Percentiles rank a stretch among this genome's conserved stretches.
Conservation (phyloP, 208 protist genomes). For the Acanthamoeba triangularis region DNA sequence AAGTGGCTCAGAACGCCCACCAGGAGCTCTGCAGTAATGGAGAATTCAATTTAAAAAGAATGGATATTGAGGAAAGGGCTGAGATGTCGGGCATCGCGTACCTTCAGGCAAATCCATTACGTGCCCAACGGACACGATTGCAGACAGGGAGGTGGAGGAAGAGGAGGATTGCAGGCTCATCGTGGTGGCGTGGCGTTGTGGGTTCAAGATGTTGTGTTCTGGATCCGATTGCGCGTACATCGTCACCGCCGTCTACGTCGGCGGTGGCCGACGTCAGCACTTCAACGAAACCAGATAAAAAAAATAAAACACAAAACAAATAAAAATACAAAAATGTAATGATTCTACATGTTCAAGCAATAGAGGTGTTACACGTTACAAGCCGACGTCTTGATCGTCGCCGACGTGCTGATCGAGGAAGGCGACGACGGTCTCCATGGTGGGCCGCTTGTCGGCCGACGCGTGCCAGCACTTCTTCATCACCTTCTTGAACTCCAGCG, state of each 20-base stretch:
- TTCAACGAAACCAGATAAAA: too few relatives aligned
- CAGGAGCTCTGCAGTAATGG: neutral
- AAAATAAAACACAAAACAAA: too few relatives aligned
- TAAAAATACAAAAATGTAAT: too few relatives aligned
- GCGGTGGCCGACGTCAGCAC: too few relatives aligned
- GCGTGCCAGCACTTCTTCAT: constrained; percentile 19
- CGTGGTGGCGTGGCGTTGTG: too few relatives aligned
- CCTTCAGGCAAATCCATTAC: constrained; percentile 7
- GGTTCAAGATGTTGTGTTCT: too few relatives aligned
- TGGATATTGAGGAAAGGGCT: neutral
- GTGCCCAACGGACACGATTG: neutral
- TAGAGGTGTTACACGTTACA: too few relatives aligned
- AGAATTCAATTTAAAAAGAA: neutral
- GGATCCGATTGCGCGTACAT: too few relatives aligned
- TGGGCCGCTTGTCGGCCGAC: neutral
- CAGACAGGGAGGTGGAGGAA: too few relatives aligned
- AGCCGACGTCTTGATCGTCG: neutral
- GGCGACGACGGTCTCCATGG: neutral
- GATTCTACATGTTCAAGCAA: too few relatives aligned
- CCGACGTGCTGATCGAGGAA: neutral
- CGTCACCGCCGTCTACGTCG: too few relatives aligned
- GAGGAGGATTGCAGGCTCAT: too few relatives aligned
- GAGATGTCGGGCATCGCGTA: neutral
- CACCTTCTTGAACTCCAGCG: neutral
- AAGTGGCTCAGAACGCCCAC: neutral